Conservation (phyloP, 441 rosid species). For the Cnidoscolus chayamansa region DNA sequence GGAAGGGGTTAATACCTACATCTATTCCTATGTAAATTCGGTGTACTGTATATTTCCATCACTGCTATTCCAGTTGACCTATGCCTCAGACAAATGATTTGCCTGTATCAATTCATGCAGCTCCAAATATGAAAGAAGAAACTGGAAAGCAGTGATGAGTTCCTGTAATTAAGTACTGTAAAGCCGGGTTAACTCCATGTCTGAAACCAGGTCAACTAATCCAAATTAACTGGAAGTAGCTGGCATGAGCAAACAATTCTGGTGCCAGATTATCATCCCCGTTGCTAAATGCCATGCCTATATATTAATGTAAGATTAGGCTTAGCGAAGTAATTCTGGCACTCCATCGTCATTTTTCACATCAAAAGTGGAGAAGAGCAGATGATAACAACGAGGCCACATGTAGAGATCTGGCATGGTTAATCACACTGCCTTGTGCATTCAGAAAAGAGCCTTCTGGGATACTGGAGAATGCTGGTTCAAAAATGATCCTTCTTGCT, state of each 20-base stretch:
- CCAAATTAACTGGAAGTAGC: background rate
- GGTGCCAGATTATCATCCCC: background rate
- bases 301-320: slow-evolving; percentile 9
- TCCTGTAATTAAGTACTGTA: background rate
- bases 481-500: slow-evolving; percentile 64
- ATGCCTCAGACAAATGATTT: background rate
- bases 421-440: background rate
- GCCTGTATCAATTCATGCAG: slow-evolving; percentile 6
- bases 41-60: background rate
- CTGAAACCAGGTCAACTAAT: background rate
- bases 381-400: background rate
- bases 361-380: background rate
- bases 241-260: background rate
- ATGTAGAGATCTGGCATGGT: background rate
- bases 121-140: slow-evolving; percentile 1
- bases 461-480: slow-evolving; percentile 11
- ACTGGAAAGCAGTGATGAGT: background rate
- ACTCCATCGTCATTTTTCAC: background rate
- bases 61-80: background rate
- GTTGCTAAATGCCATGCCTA: background rate
- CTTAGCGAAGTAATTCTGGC: background rate
- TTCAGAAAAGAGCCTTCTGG: background rate
- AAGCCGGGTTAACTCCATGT: background rate
- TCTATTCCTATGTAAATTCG: background rate
- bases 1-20: background rate